Evolutionary conservation across 2,329 filamentous ascomycete genomes (phyloP), one percentile per base, ranked within the genome.

Genomic region (Byssoonygena ceratinophila): DNA sequence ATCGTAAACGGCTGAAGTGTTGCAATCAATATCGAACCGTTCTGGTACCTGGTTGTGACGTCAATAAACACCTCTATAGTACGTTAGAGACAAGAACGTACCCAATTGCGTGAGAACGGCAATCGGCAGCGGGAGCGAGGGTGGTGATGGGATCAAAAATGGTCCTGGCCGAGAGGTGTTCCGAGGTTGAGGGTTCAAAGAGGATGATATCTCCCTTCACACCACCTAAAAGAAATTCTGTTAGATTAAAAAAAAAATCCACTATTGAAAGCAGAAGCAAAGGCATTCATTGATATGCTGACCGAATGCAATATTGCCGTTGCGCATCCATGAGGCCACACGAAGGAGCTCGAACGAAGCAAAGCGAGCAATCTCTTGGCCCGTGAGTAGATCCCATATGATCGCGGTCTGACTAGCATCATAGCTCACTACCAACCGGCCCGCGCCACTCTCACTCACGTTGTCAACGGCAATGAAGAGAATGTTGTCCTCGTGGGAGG

Each of bases 221-320:
- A 65, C 96, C 96, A 53, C 92, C 91, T 97, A 61, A 59, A 64
- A 48, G n/a, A n/a, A n/a, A n/a, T n/a, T 52, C 31, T 4, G 20
- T 1, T 8, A 34, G 47, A n/a, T 54, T 48, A 51, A 14, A n/a
- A 46, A 16, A 40, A 31, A 12, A 18, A 14, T 23, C n/a, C 20
- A 31, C 7, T 37, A 27, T 5, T 34, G 6, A 40, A 18, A 5
- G 16, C 44, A 23, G 25, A 29, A 14, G 37, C 37, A 32, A 53
- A 6, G 34, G 12, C 8, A 37, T 50, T 12, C 2, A 14, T 18
- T 12, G 11, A 31, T n/a, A n/a, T n/a, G 34, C 82, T 68, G 76
- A 96, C 91, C 92, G 74, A 97, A 97, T 34, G 88, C 91, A 59
- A 98, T 84, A 71, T 95, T 94, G 51, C 92, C 92, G 71, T 96